Percentiles rank a stretch among this genome's conserved stretches.
phyloP scores from a whole-genome alignment of 2,329 filamentous ascomycete genomes.

The Fusarium sp. region DNA sequence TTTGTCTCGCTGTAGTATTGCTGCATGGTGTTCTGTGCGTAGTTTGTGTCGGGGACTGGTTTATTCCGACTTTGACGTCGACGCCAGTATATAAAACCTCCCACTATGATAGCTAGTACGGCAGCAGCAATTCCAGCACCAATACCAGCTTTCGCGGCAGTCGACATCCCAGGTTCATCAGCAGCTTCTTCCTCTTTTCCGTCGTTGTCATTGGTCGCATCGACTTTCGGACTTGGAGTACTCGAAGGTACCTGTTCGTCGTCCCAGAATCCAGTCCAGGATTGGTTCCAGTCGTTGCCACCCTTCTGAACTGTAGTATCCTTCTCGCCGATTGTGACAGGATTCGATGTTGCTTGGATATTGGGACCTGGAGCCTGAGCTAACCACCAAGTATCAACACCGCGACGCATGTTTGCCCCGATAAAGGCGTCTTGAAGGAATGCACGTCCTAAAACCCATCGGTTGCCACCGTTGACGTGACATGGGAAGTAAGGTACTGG shows the following conservation, averaged over 20 bases:
- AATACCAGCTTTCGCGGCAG: not conserved
- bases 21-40: not conserved
- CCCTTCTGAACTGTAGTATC: slow-evolving; percentile 17
- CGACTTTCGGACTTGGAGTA: not conserved
- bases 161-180: not conserved
- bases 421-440: slow-evolving; percentile 60
- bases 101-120: not conserved
- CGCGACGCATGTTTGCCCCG: slow-evolving; percentile 54
- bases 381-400: slow-evolving; percentile 35
- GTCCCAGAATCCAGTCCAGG: slow-evolving; percentile 26
- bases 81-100: slow-evolving; percentile 1
- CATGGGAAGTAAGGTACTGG: slow-evolving; percentile 53
- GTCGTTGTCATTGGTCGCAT: not conserved
- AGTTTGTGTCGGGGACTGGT: not conserved
- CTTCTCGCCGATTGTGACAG: slow-evolving; percentile 3
- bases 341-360: not conserved
- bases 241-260: not conserved
- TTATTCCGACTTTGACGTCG: not conserved
- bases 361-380: slow-evolving; percentile 30
- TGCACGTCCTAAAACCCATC: slow-evolving; percentile 56
- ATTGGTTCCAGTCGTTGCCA: slow-evolving; percentile 30
- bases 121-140: not conserved
- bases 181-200: not conserved
- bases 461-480: slow-evolving; percentile 40
- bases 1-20: not conserved